These are phyloP conservation scores for Camelina neglecta DNA, from an alignment of 345 rosid species.

Conservation along the genomic window DNA sequence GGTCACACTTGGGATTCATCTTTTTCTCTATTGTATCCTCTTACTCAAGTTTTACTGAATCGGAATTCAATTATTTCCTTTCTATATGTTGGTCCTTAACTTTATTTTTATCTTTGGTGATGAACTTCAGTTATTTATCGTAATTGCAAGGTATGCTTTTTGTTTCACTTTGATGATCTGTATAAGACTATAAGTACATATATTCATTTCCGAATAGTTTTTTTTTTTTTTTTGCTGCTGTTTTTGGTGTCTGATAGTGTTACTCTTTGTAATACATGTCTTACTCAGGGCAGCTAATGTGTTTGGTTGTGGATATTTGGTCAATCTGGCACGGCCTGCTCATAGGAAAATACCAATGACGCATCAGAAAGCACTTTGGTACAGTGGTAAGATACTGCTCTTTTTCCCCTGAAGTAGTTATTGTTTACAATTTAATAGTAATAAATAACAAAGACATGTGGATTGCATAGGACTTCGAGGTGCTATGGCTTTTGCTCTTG, in stretches of 20 bases:
- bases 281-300: constrained; percentile 86
- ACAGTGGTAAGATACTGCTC: constrained; percentile 76
- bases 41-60: constrained; percentile 17
- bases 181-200: neutral
- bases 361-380: constrained; percentile 99
- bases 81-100: constrained; percentile 57
- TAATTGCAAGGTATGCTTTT: constrained; percentile 75
- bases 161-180: neutral
- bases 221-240: neutral
- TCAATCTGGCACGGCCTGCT: constrained; percentile 84
- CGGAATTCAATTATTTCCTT: constrained; percentile 3
- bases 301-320: constrained; percentile 92
- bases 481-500: constrained; percentile 99
- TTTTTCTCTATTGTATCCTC: constrained; percentile 98
- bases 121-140: constrained; percentile 72
- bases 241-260: constrained; percentile 34
- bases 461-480: constrained; percentile 81
- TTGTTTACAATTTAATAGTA: neutral
- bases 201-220: neutral
- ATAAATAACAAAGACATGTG: constrained; percentile 37
- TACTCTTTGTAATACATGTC: constrained; percentile 35
- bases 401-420: constrained; percentile 3
- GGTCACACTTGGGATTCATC: constrained; percentile 97
- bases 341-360: constrained; percentile 78
- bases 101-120: constrained; percentile 25